Base-by-base conservation (phyloP, 768 basidiomycete genomes). In the Termitomyces sp. region DNA sequence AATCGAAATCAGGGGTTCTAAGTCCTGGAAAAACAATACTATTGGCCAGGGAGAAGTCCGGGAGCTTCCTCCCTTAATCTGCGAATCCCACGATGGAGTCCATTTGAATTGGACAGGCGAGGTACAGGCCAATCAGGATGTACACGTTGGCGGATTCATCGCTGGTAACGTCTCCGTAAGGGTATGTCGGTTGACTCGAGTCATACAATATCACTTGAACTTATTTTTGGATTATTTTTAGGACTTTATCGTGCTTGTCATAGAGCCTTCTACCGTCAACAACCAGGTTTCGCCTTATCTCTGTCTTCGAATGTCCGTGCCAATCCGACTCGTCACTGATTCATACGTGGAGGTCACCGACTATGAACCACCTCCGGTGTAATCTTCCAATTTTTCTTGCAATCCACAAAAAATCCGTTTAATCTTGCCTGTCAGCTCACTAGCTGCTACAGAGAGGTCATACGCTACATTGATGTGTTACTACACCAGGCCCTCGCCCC, bases 101-200 rank as follows among this genome's bases (percentile, higher is more conserved):
- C 73, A 79, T 59, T 69, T 88, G 4, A 85, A 88, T 62, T 89
- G 86, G 80, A 82, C 82, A 60, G 87, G 86, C 10, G 78, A 81
- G 57, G 58, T 88, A 14, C 66, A 65, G 36, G 72, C 74, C 44
- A 62, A 68, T n/a, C 64, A 72, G 22, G 70, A 77, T 43, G 68
- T 79, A 40, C 68, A 67, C 0, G 72, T 73, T 42, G 79, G 80
- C 27, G 72, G 80, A 5, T 88, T 88, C 68, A 64, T 57, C 32
- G 74, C 78, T 3, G 76, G 68, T n/a, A 74, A 76, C 37, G 67
- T 84, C 4, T 61, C 70, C 8, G 74, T 80, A 42, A 78, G 77
- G 69, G 79, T 78, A 57, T 64, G 73, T 52, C 47, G n/a, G 6
- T 48, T 7, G 37, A 39, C 6, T 52, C 26, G 27, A 40, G 37